Base-by-base conservation (phyloP, 2,329 filamentous ascomycete species). In the Byssoonygena ceratinophila region DNA sequence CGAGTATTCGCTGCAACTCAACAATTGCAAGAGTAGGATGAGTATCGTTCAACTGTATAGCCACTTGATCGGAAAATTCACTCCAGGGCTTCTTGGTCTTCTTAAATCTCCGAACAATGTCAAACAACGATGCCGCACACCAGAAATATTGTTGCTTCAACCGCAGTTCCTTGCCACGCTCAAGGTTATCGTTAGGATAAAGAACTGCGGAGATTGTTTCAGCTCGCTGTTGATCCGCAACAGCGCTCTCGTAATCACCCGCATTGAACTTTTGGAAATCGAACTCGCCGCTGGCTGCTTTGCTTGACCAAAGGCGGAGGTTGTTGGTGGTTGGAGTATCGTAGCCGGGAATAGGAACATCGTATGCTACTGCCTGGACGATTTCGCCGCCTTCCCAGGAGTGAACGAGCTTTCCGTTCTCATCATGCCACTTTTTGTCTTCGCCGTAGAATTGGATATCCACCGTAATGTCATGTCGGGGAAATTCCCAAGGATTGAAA, bases 141-240 rank as follows among this genome's bases (percentile, higher is more conserved):
- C 92, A 98, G 74, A 98, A 98, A 77, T 98, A 98, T 70, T 98
- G 92, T 70, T 98, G 92, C 79, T 98, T 98, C 69, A 98, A 73
- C 51, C 92, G 87, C 58, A 98, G 81, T 75, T 98, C 92, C 71
- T 98, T 98, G 57, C 92, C 92, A 59, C 89, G 81, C 59, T 97
- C 91, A 41, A 98, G 80, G 70, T 95, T 97, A 71, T 97, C 91
- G 64, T 98, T 98, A 55, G 92, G 92, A 66, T 98, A 98, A 41
- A 98, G 74, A 12, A 98, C 92, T 29, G 91, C 91, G 49, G 90
- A 96, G 73, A 98, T 98, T 52, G 91, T 97, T 75, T 98, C 92
- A n/a, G 92, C 92, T 54, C 87, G 85, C 75, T 98, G 92, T 71
- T 97, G 89, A 61, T 98, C 92, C n/a, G 86, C 87, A 36, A 98